A percentile compares a stretch with the other conserved stretches of the same genome.
These are phyloP conservation scores for Aspergillus ochraceus DNA, from an alignment of 2,329 filamentous ascomycete species.

Conservation along the genomic window DNA sequence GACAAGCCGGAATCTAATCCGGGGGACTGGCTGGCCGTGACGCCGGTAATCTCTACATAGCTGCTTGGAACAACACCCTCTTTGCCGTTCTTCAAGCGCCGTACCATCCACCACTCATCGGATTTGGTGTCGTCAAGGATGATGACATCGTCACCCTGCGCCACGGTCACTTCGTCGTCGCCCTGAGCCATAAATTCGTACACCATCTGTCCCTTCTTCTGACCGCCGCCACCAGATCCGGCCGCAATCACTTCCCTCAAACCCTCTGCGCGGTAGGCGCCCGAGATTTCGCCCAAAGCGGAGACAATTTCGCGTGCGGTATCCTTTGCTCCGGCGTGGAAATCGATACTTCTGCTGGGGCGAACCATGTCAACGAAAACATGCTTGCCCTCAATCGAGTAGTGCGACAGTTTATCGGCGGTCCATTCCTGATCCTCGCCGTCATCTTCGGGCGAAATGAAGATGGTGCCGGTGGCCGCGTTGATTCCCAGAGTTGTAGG, in stretches of 20 bases:
- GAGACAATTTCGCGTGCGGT: constrained; percentile 91
- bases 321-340: constrained; percentile 96
- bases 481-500: constrained; percentile 96
- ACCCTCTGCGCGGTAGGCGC: constrained; percentile 76
- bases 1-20: constrained; percentile 64
- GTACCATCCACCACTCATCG: constrained; percentile 98
- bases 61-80: constrained; percentile 96
- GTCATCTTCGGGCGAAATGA: constrained; percentile 84
- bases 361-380: constrained; percentile 91
- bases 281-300: constrained; percentile 83
- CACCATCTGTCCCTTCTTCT: constrained; percentile 81
- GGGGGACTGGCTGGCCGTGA: constrained; percentile 51
- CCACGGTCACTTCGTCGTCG: constrained; percentile 93
- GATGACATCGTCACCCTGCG: constrained; percentile 84
- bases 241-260: constrained; percentile 84
- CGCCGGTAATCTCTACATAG: constrained; percentile 85
- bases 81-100: constrained; percentile 84
- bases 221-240: constrained; percentile 61
- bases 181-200: constrained; percentile 98
- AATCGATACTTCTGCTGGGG: constrained; percentile 92
- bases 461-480: constrained; percentile 79
- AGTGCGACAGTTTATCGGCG: constrained; percentile 93
- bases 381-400: constrained; percentile 96
- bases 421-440: constrained; percentile 90
- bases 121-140: constrained; percentile 87